A percentile compares a stretch with the other conserved stretches of the same genome.
Evolutionary conservation across 2,329 filamentous ascomycete genomes (phyloP).

Genomic region (Pestalotiopsis fici): DNA sequence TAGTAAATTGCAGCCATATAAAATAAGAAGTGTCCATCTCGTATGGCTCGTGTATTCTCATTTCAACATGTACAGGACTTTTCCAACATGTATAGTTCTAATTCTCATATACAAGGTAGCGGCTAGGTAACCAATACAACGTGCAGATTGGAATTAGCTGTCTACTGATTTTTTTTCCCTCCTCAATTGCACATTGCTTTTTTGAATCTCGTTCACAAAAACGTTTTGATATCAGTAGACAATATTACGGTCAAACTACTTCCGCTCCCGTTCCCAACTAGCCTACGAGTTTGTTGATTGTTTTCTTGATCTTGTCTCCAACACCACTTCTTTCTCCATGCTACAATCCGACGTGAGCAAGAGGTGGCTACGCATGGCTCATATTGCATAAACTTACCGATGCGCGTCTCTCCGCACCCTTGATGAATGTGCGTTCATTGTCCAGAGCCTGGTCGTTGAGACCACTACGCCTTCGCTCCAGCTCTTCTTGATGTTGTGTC

Average conservation of each 20-base stretch:
- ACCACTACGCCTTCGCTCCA: neutral
- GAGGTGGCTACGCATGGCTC: too few species aligned
- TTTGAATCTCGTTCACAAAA: neutral
- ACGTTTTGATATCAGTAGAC: neutral
- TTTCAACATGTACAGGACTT: neutral
- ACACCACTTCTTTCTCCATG: neutral
- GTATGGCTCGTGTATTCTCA: too few species aligned
- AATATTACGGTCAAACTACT: neutral
- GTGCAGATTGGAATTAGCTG: neutral
- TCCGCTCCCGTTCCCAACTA: neutral
- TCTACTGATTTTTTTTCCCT: neutral
- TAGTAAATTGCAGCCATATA: too few species aligned
- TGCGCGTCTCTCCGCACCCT: slow-evolving; percentile 3
- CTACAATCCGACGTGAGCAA: neutral
- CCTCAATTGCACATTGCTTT: neutral
- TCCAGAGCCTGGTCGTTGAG: slow-evolving; percentile 4
- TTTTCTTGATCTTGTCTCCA: slow-evolving; percentile 5
- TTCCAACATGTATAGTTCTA: neutral
- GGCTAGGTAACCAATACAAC: neutral
- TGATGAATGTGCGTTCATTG: neutral
- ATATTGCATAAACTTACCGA: neutral
- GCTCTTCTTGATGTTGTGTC: slow-evolving; percentile 1
- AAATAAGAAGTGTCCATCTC: too few species aligned
- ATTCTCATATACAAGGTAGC: neutral
- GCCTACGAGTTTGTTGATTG: neutral